Evolutionary conservation across 192 early-diverging fungal genomes (phyloP), one percentile per base, ranked within the genome.

Genomic region (Backusella psychrophila): DNA sequence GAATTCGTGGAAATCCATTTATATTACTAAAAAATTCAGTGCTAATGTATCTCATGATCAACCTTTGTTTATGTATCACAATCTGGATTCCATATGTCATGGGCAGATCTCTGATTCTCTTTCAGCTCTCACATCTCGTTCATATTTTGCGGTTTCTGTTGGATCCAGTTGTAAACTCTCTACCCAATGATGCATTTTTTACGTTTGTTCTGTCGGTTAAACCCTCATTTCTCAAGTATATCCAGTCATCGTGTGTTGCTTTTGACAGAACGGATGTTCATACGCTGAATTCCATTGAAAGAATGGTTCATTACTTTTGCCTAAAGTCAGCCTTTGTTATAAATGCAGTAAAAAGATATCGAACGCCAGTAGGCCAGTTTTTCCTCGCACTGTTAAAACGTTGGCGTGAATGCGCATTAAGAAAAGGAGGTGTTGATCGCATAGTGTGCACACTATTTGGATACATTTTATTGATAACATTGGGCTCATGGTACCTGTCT

Each of bases 1-100:
- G 97, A 6, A 89, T 99, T 75, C 88, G 92, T 6, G 97, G 97
- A 0, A 92, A 95, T 5, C 74, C 93, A 15, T 84, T 88, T 71
- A 85, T 92, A 66, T 79, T 97, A 1, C 52, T 92, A 19, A 93
- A 96, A 77, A 95, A 96, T 78, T 93, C 93, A 46, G 81, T 90
- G 14, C 83, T 97, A 21, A 94, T 96, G 35, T 69, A 89, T 14
- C 76, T 94, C 12, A 78, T 97, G 73, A 90, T 97, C 38, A 78
- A 87, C 38, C 81, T 91, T 53, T 90, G 93, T 52, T 77, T 97
- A 70, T 86, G 87, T 15, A 77, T 86, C 31, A 89, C 92, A 14
- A 83, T 90, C 9, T 94, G 93, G 92, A 72, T 93, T 4, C 96
- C 96, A 2, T 94, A 89, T 67, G 81, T 89, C 39, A 73, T 88